Percentiles rank a stretch among this genome's conserved stretches.
Evolutionary conservation across 2,329 filamentous ascomycete species (phyloP).

Genomic region (Penicillium sp.): DNA sequence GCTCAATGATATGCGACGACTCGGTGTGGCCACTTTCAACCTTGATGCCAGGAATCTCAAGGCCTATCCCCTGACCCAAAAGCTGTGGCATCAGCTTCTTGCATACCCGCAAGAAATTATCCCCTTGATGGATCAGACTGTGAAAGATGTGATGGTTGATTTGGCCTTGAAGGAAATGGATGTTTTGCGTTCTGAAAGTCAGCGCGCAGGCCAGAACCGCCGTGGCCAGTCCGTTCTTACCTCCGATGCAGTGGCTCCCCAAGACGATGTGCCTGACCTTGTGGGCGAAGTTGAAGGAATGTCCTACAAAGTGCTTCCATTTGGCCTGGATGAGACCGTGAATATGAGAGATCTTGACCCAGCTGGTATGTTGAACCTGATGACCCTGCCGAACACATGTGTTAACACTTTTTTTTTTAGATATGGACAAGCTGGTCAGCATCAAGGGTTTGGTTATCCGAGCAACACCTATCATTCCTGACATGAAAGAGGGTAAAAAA

Average conservation of each 20-base stretch:
- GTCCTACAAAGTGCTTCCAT: constrained; percentile 84
- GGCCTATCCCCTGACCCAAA: constrained; percentile 86
- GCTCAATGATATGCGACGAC: constrained; percentile 84
- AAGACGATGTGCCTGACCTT: constrained; percentile 63
- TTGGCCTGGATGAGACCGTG: constrained; percentile 80
- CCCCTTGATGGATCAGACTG: constrained; percentile 89
- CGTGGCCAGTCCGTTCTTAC: constrained; percentile 26
- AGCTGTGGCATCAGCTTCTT: constrained; percentile 93
- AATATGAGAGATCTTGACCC: constrained; percentile 95
- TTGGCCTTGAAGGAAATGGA: constrained; percentile 79
- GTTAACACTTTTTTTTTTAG: constrained; percentile 39
- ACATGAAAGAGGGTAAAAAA: constrained; percentile 82
- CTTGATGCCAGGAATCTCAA: constrained; percentile 87
- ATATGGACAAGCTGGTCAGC: constrained; percentile 94
- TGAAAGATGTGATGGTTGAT: constrained; percentile 92
- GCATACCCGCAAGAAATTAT: constrained; percentile 96
- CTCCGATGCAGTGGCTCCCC: constrained; percentile 17
- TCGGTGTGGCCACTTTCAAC: constrained; percentile 82
- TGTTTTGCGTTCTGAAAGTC: constrained; percentile 61
- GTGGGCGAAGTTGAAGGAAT: constrained; percentile 75
- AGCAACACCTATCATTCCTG: constrained; percentile 92
- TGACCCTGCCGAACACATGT: not conserved
- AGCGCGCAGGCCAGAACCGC: constrained; percentile 30
- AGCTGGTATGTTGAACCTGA: constrained; percentile 55
- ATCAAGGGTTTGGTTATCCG: constrained; percentile 96